Evolutionary conservation across 2,329 filamentous ascomycete species (phyloP).

Genomic region (Colletotrichum acutatum): DNA sequence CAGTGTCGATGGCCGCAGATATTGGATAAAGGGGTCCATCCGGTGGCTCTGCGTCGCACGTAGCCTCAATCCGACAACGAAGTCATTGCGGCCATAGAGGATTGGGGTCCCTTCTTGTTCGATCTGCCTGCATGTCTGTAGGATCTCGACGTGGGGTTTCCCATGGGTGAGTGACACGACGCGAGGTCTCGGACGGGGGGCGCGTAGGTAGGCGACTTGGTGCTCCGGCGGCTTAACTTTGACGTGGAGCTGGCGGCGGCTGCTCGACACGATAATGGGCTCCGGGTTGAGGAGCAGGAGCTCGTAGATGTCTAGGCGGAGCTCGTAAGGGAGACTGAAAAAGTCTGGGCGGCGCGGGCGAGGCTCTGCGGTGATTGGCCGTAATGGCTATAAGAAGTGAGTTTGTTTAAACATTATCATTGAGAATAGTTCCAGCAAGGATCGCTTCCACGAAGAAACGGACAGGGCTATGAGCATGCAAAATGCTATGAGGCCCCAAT

Average conservation of each 20-base stretch:
- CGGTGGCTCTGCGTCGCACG: conserved; percentile 33
- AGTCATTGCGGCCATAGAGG: conserved; percentile 44
- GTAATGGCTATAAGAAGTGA: conserved; percentile 4
- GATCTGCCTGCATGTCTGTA: conserved; percentile 44
- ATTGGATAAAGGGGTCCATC: conserved; percentile 37
- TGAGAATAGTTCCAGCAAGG: neutral
- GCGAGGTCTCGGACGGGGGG: conserved; percentile 23
- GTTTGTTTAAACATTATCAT: conserved; percentile 4
- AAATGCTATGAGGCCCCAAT: neutral
- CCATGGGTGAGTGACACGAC: conserved; percentile 9
- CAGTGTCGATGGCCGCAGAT: conserved; percentile 38
- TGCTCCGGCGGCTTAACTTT: conserved; percentile 28
- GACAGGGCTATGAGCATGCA: neutral
- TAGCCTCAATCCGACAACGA: conserved; percentile 38
- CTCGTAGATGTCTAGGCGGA: conserved; percentile 43
- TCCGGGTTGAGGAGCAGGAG: conserved; percentile 38
- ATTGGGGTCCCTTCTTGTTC: conserved; percentile 44
- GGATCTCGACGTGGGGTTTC: conserved; percentile 40
- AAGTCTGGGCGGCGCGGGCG: conserved; percentile 12
- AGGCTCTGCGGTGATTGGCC: neutral
- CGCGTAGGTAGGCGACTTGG: conserved; percentile 19
- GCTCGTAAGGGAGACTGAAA: conserved; percentile 43
- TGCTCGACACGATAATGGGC: conserved; percentile 32
- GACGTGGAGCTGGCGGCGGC: conserved; percentile 25
- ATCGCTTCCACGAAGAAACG: neutral